A percentile compares a stretch with the other conserved stretches of the same genome.
These are phyloP conservation scores for Mucor racemosus DNA, from an alignment of 371 early-diverging fungal species.

Conservation along the genomic window DNA sequence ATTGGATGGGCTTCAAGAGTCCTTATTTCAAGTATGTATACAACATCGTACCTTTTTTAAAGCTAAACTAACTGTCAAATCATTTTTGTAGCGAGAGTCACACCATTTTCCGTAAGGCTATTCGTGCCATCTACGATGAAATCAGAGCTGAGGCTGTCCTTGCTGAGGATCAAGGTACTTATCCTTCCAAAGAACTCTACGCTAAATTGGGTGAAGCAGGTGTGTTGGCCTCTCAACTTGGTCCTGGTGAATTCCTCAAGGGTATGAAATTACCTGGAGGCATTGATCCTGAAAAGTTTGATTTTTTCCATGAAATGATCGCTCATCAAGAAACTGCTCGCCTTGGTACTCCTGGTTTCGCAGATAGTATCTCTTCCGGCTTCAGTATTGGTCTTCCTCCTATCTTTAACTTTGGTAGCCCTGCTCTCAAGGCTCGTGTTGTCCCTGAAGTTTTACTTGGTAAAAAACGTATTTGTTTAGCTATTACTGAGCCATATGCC, in stretches of 20 bases:
- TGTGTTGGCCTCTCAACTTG: slow-evolving; percentile 68
- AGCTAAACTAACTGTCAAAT: slow-evolving; percentile 15
- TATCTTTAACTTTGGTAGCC: slow-evolving; percentile 73
- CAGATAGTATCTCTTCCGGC: slow-evolving; percentile 49
- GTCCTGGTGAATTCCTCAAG: slow-evolving; percentile 54
- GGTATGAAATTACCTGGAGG: slow-evolving; percentile 48
- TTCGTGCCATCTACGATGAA: slow-evolving; percentile 60
- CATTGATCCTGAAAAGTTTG: slow-evolving; percentile 63
- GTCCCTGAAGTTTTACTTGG: slow-evolving; percentile 74
- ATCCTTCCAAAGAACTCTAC: slow-evolving; percentile 54
- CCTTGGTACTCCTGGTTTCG: slow-evolving; percentile 80
- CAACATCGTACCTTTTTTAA: background rate
- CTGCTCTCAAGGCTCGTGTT: slow-evolving; percentile 57
- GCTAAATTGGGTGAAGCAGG: slow-evolving; percentile 68
- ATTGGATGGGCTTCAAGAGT: slow-evolving; percentile 61
- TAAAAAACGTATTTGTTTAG: slow-evolving; percentile 79
- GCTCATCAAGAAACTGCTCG: slow-evolving; percentile 81
- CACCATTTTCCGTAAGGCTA: slow-evolving; percentile 53
- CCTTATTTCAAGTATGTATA: slow-evolving; percentile 61
- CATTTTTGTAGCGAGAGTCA: slow-evolving; percentile 56
- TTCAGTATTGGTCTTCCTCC: slow-evolving; percentile 61
- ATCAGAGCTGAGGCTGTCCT: slow-evolving; percentile 48
- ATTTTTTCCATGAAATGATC: slow-evolving; percentile 82
- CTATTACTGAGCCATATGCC: slow-evolving; percentile 69
- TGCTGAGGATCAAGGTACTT: slow-evolving; percentile 48